These are phyloP conservation scores for Durio zibethinus DNA, from an alignment of 345 rosid genomes.

Conservation along the genomic window DNA sequence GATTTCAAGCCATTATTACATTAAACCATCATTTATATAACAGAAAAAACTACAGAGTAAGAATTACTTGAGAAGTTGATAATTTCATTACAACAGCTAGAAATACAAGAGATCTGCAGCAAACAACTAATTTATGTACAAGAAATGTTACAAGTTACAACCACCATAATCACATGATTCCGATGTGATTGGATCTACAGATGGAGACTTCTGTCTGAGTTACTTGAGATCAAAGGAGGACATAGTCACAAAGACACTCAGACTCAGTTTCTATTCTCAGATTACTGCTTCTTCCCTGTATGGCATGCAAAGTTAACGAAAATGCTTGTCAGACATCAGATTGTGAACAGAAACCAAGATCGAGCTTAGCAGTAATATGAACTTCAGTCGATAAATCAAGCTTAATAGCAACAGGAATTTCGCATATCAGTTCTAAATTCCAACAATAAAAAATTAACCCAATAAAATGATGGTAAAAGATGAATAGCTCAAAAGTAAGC, in stretches of 20 bases:
- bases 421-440: not conserved
- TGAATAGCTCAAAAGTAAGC: not conserved
- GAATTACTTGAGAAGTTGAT: not conserved
- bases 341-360: not conserved
- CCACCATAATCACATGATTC: not conserved
- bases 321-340: not conserved
- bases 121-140: constrained; percentile 13
- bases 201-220: not conserved
- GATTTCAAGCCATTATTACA: not conserved
- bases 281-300: constrained; percentile 27
- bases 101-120: not conserved
- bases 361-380: not conserved
- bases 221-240: not conserved
- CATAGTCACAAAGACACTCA: not conserved
- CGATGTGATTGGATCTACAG: not conserved
- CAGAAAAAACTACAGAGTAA: not conserved
- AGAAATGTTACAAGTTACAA: not conserved
- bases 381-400: not conserved
- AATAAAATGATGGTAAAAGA: not conserved
- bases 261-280: not conserved
- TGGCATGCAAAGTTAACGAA: constrained; percentile 6
- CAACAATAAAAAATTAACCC: not conserved
- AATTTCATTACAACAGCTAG: not conserved
- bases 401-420: not conserved
- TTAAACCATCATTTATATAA: not conserved